Evolutionary conservation across 495 filamentous ascomycete genomes (phyloP).

Genomic region (Bryoglossum gracile): DNA sequence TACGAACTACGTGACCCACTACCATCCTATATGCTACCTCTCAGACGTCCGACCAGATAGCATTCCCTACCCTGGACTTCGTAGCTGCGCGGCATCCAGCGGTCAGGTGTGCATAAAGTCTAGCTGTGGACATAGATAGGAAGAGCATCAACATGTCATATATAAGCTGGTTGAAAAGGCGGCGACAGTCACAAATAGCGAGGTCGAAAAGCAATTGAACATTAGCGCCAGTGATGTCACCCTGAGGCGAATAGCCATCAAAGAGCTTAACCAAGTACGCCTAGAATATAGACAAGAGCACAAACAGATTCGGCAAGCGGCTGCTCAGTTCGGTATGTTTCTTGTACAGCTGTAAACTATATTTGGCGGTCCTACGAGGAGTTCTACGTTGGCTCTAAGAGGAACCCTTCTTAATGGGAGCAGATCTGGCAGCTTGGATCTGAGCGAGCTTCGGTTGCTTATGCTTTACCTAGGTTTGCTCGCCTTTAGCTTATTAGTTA

Average conservation of each 20-base stretch:
- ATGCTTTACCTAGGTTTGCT: no score
- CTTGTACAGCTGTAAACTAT: no score
- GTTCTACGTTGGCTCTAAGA: no score
- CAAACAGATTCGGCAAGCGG: constrained; percentile 26
- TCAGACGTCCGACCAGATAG: background rate
- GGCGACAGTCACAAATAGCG: constrained; percentile 20
- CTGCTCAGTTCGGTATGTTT: constrained; percentile 33
- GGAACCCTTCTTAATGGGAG: no score
- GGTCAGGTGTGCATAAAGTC: constrained; percentile 5
- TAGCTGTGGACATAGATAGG: constrained; percentile 33
- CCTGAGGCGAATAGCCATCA: constrained; percentile 22
- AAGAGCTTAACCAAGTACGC: constrained; percentile 17
- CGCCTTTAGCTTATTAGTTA: no score
- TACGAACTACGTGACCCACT: constrained; percentile 12
- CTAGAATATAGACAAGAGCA: constrained; percentile 28
- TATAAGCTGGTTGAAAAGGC: constrained; percentile 25
- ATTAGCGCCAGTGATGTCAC: constrained; percentile 21
- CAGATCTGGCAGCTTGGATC: no score
- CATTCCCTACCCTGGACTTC: background rate
- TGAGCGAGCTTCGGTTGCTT: no score
- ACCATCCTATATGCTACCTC: constrained; percentile 1
- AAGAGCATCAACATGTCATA: constrained; percentile 30
- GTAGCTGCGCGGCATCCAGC: background rate
- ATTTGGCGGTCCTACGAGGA: no score
- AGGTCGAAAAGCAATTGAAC: constrained; percentile 23